Evolutionary conservation across 2,329 filamentous ascomycete species (phyloP), one percentile per base, ranked within the genome.

Genomic region (Raffaelea arxii): DNA sequence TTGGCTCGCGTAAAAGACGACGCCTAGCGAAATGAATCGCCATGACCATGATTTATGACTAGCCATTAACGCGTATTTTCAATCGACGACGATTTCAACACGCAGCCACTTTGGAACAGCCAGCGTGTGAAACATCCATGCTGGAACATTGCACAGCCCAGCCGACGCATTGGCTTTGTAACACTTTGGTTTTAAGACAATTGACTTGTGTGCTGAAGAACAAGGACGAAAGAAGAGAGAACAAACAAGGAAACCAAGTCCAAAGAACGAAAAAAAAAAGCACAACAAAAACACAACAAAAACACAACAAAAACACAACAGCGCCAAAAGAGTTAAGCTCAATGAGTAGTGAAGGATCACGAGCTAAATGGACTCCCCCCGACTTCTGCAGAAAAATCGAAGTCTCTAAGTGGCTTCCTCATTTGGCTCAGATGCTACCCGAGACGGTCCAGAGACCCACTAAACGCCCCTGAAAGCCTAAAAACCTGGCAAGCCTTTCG

Each of bases 1-100:
- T 38, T 52, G 47, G 53, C 50, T 41, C 30, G 30, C 10, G 24
- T 16, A 18, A 18, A 12, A 36, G 32, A 36, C 7, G 32, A 6
- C 14, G 32, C 32, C 32, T n/a, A 36, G 32, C 19, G 14, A 16
- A n/a, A 32, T n/a, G n/a, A n/a, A n/a, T n/a, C n/a, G n/a, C n/a
- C 27, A 32, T 32, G 27, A 32, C 16, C 27, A 32, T 10, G 16
- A 32, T n/a, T n/a, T n/a, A n/a, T n/a, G n/a, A n/a, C n/a, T n/a
- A n/a, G n/a, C n/a, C n/a, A n/a, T n/a, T n/a, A n/a, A n/a, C n/a
- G n/a, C n/a, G n/a, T n/a, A n/a, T n/a, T n/a, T n/a, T n/a, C n/a
- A n/a, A n/a, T n/a, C n/a, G n/a, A n/a, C n/a, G n/a, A n/a, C n/a
- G n/a, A n/a, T n/a, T n/a, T n/a, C n/a, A n/a, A n/a, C n/a, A n/a